A percentile compares a stretch with the other conserved stretches of the same genome.
Evolutionary conservation across 352 stramenopile species (phyloP).

Genomic region (Phytopythium helicoides): DNA sequence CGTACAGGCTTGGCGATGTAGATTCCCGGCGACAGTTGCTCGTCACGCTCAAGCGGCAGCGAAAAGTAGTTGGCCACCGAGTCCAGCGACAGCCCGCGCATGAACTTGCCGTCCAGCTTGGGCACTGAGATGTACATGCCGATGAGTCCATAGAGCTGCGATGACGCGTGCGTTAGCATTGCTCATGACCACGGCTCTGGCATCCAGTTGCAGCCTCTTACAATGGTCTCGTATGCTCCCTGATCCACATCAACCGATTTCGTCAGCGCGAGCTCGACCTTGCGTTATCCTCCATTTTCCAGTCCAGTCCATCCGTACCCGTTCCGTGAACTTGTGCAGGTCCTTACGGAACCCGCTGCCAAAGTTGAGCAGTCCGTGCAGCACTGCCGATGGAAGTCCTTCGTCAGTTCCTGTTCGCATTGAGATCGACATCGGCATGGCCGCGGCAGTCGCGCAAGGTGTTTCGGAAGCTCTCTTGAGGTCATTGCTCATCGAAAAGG

Average conservation of each 20-base stretch:
- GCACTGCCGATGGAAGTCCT: no score
- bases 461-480: no score
- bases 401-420: no score
- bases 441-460: no score
- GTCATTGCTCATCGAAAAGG: no score
- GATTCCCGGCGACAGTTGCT: conserved; percentile 70
- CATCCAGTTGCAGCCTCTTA: conserved; percentile 8
- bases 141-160: conserved; percentile 76
- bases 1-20: conserved; percentile 79
- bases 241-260: conserved; percentile 11
- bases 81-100: conserved; percentile 61
- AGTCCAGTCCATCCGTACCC: conserved; percentile 22
- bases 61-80: conserved; percentile 70
- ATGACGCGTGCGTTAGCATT: background rate
- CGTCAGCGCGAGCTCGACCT: background rate
- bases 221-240: conserved; percentile 77
- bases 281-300: background rate
- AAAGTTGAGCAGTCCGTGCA: conserved; percentile 78
- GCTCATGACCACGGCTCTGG: background rate
- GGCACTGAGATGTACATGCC: conserved; percentile 83
- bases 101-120: conserved; percentile 57
- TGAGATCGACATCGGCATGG: no score
- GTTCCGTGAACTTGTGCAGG: conserved; percentile 66
- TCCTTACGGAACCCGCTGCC: conserved; percentile 79
- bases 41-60: conserved; percentile 67